Evolutionary conservation across 148 eudicot genomes (phyloP).

Genomic region (Rhododendron henanense): DNA sequence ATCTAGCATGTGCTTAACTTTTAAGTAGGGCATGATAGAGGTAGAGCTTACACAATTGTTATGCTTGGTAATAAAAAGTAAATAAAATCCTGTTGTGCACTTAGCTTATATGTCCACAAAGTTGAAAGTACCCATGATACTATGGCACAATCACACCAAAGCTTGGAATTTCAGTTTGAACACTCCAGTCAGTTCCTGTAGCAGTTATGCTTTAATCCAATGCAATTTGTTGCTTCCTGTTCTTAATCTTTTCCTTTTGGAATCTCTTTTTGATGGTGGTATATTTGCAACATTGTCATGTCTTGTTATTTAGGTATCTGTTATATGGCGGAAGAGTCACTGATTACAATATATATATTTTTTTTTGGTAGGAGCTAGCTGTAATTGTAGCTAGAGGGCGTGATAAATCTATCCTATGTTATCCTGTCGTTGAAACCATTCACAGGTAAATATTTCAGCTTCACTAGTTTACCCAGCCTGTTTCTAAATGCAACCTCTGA

Average conservation of each 20-base stretch:
- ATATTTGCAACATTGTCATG: neutral
- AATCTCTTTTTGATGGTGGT: neutral
- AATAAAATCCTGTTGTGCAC: neutral
- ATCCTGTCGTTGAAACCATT: conserved; percentile 91
- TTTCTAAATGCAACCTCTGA: neutral
- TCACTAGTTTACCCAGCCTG: neutral
- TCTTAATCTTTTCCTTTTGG: neutral
- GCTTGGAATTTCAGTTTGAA: neutral
- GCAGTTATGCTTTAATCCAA: neutral
- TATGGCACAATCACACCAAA: neutral
- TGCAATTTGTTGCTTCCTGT: neutral
- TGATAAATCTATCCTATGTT: conserved; percentile 67
- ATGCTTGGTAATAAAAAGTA: neutral
- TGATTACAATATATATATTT: too few relatives aligned
- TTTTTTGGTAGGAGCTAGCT: conserved; percentile 72
- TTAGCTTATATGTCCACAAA: neutral
- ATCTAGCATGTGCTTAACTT: too few relatives aligned
- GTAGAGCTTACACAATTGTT: neutral
- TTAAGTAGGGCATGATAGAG: neutral
- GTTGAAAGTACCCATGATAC: neutral
- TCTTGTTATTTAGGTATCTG: neutral
- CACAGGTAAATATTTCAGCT: conserved; percentile 55
- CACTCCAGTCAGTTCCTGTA: neutral
- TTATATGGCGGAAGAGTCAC: neutral
- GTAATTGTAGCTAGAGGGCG: conserved; percentile 97